phyloP scores from a whole-genome alignment of 2,329 filamentous ascomycete species.

The Aureobasidium leucospermi region DNA sequence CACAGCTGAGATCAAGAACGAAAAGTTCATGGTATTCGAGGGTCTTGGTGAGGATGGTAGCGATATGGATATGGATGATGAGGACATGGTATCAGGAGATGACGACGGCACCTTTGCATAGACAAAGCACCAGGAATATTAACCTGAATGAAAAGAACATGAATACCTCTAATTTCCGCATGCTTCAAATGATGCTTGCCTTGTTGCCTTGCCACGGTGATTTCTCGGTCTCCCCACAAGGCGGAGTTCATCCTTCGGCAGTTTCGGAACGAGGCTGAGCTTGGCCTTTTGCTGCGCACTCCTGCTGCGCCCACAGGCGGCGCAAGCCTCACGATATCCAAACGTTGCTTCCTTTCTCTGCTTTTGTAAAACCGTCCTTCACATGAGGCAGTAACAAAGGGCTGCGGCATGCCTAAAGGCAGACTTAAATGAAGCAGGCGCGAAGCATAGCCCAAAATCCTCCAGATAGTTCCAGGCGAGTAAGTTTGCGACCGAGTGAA shows the following conservation, averaged over 20 bases:
- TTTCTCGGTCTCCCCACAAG: too few relatives aligned
- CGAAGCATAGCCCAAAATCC: background rate
- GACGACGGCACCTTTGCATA: slow-evolving; percentile 4
- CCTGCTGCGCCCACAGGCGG: too few relatives aligned
- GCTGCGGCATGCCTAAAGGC: background rate
- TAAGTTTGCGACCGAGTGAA: background rate
- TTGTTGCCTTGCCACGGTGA: too few relatives aligned
- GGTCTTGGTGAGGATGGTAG: slow-evolving; percentile 27
- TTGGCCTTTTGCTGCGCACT: too few relatives aligned
- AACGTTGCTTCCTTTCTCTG: background rate
- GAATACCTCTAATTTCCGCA: background rate
- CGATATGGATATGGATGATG: slow-evolving; percentile 19
- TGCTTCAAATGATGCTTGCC: too few relatives aligned
- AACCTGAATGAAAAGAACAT: slow-evolving; percentile 2
- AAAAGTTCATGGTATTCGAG: slow-evolving; percentile 53
- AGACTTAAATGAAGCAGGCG: background rate
- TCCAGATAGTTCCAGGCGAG: background rate
- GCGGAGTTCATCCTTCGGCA: too few relatives aligned
- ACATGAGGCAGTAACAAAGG: background rate
- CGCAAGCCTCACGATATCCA: background rate
- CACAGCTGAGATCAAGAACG: slow-evolving; percentile 49
- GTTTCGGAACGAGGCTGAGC: too few relatives aligned
- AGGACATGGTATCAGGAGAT: slow-evolving; percentile 6
- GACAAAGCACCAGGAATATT: background rate
- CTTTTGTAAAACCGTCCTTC: background rate